These are phyloP conservation scores for Cytospora schulzeri DNA, from an alignment of 2,329 filamentous ascomycete species.

Conservation along the genomic window DNA sequence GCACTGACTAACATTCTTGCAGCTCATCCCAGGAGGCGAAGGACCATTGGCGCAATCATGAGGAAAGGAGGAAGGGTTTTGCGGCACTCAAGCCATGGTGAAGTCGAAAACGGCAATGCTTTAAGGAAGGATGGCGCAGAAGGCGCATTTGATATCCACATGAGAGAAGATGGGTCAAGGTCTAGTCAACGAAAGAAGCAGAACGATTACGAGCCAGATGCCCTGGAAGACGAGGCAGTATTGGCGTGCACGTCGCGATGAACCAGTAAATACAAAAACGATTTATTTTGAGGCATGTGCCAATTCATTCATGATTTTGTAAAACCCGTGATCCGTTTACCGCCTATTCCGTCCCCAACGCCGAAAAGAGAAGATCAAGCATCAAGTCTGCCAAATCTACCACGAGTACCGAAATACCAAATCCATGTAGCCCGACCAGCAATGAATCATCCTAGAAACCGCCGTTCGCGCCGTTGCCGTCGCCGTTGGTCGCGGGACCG, in stretches of 20 bases:
- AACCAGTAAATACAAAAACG: background rate
- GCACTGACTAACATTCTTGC: conserved; percentile 25
- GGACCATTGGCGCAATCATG: conserved; percentile 54
- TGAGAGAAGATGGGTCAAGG: background rate
- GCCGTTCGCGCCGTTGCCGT: conserved; percentile 32
- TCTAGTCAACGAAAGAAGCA: background rate
- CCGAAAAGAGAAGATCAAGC: conserved; percentile 12
- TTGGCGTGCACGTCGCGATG: background rate
- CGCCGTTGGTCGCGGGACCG: conserved; percentile 53
- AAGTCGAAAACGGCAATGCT: conserved; percentile 18
- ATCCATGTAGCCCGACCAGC: background rate
- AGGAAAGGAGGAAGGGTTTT: background rate
- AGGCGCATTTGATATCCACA: background rate
- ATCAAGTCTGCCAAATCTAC: background rate
- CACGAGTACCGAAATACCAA: background rate
- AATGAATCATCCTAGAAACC: conserved; percentile 29
- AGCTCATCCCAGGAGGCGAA: conserved; percentile 80
- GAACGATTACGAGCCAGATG: background rate
- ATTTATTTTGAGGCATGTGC: background rate
- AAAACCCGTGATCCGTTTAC: background rate
- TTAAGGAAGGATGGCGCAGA: background rate
- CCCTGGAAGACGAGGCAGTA: background rate
- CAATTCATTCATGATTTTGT: conserved; percentile 10
- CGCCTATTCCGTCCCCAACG: conserved; percentile 10
- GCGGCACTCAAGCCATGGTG: conserved; percentile 54